Conservation (phyloP, 2,329 filamentous ascomycete genomes). For the Periconia sp. region DNA sequence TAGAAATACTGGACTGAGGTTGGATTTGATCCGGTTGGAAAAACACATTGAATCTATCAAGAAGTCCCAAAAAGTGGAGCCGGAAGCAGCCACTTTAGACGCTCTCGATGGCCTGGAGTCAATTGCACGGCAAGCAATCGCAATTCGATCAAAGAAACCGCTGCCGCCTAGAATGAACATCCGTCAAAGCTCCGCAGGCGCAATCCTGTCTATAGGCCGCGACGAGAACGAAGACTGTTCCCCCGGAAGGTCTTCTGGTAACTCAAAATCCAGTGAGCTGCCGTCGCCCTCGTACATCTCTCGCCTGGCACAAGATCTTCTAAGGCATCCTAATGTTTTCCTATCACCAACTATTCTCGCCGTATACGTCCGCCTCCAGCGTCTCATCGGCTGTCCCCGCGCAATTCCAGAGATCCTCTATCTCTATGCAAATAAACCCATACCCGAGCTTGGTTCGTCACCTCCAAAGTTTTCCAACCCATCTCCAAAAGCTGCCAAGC, state of each 20-base stretch:
- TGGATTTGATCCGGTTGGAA: slow-evolving; percentile 32
- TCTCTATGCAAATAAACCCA: slow-evolving; percentile 83
- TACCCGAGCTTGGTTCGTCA: slow-evolving; percentile 66
- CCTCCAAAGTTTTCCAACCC: slow-evolving; percentile 50
- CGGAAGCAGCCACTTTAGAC: slow-evolving; percentile 25
- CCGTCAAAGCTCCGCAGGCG: slow-evolving; percentile 40
- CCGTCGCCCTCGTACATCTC: slow-evolving; percentile 52
- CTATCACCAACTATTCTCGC: slow-evolving; percentile 76
- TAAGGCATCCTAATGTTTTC: slow-evolving; percentile 78
- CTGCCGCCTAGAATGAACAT: slow-evolving; percentile 26
- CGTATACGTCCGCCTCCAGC: slow-evolving; percentile 78
- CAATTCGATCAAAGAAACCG: slow-evolving; percentile 33
- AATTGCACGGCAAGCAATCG: slow-evolving; percentile 34
- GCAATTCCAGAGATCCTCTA: slow-evolving; percentile 80
- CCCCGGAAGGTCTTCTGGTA: slow-evolving; percentile 8
- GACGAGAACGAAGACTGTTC: slow-evolving; percentile 21
- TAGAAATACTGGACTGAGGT: slow-evolving; percentile 25
- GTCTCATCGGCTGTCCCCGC: slow-evolving; percentile 73
- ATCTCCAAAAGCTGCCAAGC: slow-evolving; percentile 71
- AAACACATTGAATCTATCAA: slow-evolving; percentile 31
- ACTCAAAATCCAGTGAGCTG: slow-evolving; percentile 26
- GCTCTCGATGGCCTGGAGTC: slow-evolving; percentile 29
- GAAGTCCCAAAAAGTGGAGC: slow-evolving; percentile 34
- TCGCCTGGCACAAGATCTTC: slow-evolving; percentile 68
- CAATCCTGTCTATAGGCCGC: slow-evolving; percentile 38